Evolutionary conservation across 1,284 basidiomycete species (phyloP), one percentile per base, ranked within the genome.

Genomic region (Cutaneotrichosporon sp.): DNA sequence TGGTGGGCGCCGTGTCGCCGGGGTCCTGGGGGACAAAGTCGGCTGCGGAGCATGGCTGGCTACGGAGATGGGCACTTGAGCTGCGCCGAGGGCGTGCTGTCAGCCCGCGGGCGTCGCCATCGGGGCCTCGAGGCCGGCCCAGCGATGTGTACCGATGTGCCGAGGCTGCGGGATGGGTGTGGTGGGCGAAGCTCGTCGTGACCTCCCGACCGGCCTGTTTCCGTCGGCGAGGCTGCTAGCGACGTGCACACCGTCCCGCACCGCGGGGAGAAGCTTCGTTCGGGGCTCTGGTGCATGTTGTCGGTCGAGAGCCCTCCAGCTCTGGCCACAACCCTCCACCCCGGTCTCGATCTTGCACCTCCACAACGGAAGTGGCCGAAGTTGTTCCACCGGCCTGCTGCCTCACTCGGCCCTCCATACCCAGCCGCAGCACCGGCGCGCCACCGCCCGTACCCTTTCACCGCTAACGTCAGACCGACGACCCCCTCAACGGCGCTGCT

Each of bases 401-500:
- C n/a, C n/a, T n/a, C 36, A 16, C 33, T 13, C 33, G 13, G 9
- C 4, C 33, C 33, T 9, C n/a, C n/a, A n/a, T n/a, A n/a, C n/a
- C n/a, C n/a, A n/a, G n/a, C n/a, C n/a, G n/a, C n/a, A 33, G 9
- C 11, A 13, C 14, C 34, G 10, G 5, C 34, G 34, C 34, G 4
- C 46, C 5, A 27, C 27, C 16, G 11, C 13, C 3, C 25, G 27
- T 18, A 22, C 31, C 45, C 4, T 9, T 10, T 47, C 47, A 18
- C 4, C 16, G 51, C 55, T 57, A 22, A 57, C 46, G 11, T 3
- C 63, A 80, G 80, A 89, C 85, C 69, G 84, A 92, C 68, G 94
- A 97, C 75, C 83, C 89, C 36, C 75, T 91, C 70, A 97, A 95
- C 75, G 89, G 90, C 59, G 90, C 89, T 54, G 87, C 87, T 56